Percentiles rank a stretch among this genome's conserved stretches.
Evolutionary conservation across 805 yeast species (phyloP).

Genomic region (Starmerella bacillaris): DNA sequence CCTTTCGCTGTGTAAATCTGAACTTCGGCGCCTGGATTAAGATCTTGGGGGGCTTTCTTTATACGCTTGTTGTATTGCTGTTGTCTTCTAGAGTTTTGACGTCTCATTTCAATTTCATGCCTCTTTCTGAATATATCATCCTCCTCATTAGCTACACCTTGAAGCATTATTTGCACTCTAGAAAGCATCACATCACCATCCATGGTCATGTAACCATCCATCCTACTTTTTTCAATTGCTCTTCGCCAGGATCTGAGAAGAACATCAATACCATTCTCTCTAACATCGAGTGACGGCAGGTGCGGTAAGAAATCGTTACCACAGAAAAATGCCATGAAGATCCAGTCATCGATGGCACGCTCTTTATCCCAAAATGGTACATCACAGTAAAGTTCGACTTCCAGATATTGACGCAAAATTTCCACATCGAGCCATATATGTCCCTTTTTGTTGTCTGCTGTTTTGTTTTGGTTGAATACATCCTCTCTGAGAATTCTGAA

Average conservation of each 20-base stretch:
- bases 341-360: slow-evolving; percentile 97
- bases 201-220: slow-evolving; percentile 67
- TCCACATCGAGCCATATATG: slow-evolving; percentile 87
- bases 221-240: slow-evolving; percentile 31
- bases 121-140: slow-evolving; percentile 55
- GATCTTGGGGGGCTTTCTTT: slow-evolving; percentile 20
- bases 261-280: slow-evolving; percentile 81
- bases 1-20: slow-evolving; percentile 67
- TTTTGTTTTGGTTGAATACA: slow-evolving; percentile 67
- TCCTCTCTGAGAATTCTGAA: slow-evolving; percentile 88
- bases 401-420: slow-evolving; percentile 72
- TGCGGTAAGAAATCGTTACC: slow-evolving; percentile 98
- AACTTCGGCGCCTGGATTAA: slow-evolving; percentile 43
- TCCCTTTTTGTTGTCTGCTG: slow-evolving; percentile 42
- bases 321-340: slow-evolving; percentile 93
- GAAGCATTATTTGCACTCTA: slow-evolving; percentile 56
- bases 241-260: slow-evolving; percentile 72
- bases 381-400: slow-evolving; percentile 53
- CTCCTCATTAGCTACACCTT: slow-evolving; percentile 52
- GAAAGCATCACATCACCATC: slow-evolving; percentile 69
- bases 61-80: slow-evolving; percentile 9
- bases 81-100: slow-evolving; percentile 30
- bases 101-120: slow-evolving; percentile 50
- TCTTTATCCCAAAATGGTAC: slow-evolving; percentile 65
- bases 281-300: slow-evolving; percentile 79